Evolutionary conservation across 179 eudicot genomes (phyloP).

Genomic region (Pouteria campechiana): DNA sequence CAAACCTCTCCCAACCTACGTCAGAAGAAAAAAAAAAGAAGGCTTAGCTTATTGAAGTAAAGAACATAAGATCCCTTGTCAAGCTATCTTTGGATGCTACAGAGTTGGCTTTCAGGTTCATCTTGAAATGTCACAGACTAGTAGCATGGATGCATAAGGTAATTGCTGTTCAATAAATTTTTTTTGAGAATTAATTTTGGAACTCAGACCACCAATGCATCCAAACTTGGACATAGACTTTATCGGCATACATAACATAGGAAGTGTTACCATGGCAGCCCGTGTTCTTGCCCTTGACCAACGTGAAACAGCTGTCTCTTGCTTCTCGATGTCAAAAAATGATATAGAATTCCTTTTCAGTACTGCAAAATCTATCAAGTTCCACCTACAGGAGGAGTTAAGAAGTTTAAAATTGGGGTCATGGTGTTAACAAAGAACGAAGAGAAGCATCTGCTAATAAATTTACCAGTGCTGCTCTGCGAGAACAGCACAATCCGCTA

Average conservation of each 20-base stretch:
- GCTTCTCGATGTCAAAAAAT: slow-evolving; percentile 75
- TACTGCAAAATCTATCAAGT: slow-evolving; percentile 80
- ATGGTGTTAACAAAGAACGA: background rate
- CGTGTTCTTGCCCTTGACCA: slow-evolving; percentile 95
- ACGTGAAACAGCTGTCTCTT: slow-evolving; percentile 83
- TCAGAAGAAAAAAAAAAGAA: background rate
- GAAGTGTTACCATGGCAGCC: slow-evolving; percentile 98
- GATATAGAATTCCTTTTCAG: slow-evolving; percentile 86
- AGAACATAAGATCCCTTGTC: no score
- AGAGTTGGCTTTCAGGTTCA: no score
- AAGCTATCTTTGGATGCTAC: no score
- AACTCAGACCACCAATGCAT: background rate
- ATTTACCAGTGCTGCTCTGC: slow-evolving; percentile 88
- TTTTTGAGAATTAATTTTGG: background rate
- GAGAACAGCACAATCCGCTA: slow-evolving; percentile 93
- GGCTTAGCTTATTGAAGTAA: background rate
- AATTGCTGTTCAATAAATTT: no score
- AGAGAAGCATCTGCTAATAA: background rate
- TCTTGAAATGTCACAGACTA: no score
- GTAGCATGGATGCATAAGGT: no score
- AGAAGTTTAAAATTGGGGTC: background rate
- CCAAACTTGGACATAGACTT: background rate
- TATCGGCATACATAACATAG: background rate
- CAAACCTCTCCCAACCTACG: slow-evolving; percentile 89
- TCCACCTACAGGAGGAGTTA: slow-evolving; percentile 48